Evolutionary conservation across 331 rosid genomes (phyloP), one percentile per base, ranked within the genome.

Genomic region (Prunus yedoensis): DNA sequence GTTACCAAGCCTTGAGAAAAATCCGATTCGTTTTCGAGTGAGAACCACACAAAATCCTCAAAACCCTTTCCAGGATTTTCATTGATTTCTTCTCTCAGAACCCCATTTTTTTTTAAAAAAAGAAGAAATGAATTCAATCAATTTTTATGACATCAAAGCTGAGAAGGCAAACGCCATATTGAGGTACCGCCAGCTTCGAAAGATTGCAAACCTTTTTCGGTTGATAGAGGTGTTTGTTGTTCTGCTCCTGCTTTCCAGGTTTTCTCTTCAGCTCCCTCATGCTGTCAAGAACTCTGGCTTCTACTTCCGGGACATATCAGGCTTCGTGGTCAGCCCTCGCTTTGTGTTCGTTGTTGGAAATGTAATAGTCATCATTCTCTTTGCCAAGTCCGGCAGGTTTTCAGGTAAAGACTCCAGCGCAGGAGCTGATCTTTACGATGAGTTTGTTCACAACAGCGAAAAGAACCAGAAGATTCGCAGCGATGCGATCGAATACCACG

Each of bases 291-390:
- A 78, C 80, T 86, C 90, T 28, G 73, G 90, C 62, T 87, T 80
- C 71, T 90, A 79, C 65, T 79, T 94, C 71, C 83, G 77, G 5
- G 90, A 77, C 25, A 53, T 94, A 9, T 83, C 93, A 0, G 68
- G 80, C 11, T 60, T 82, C 76, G 18, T 94, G 72, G 80, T 85
- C 1, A 90, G 86, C 5, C 95, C 96, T 52, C 84, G 83, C 62
- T 90, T 90, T 47, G 89, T 94, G 78, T 94, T 94, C 20, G 72
- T 94, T 1, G 27, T 94, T 1, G 98, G 97, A 65, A 91, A 94
- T 79, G 60, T 72, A 10, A 94, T 94, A 5, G 76, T 94, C 74
- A 84, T 94, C 88, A 73, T 86, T n/a, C 84, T 91, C 17, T 89
- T 91, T 41, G 93, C 79, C 6, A 84, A 86, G 67, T 87, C 96